A percentile compares a stretch with the other conserved stretches of the same genome.
Conservation (phyloP, 495 filamentous ascomycete species). For the Penicillium subrubescens region DNA sequence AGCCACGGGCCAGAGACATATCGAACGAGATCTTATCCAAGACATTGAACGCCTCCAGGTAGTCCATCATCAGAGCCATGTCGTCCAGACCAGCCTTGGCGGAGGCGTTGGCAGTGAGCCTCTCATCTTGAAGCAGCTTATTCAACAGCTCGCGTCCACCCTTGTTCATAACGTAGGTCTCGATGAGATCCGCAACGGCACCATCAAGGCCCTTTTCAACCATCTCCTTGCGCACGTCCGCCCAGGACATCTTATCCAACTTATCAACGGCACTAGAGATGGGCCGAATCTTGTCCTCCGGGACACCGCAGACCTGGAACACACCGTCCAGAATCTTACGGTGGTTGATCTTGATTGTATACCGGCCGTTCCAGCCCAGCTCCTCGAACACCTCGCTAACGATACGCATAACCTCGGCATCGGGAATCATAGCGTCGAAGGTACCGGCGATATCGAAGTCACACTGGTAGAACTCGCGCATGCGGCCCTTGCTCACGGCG, state of each 20-base stretch:
- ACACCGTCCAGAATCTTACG: slow-evolving; percentile 92
- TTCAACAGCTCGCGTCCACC: slow-evolving; percentile 70
- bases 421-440: slow-evolving; percentile 93
- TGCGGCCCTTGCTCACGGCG: slow-evolving; percentile 83
- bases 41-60: slow-evolving; percentile 75
- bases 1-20: slow-evolving; percentile 77
- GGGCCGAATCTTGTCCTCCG: slow-evolving; percentile 77
- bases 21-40: slow-evolving; percentile 77
- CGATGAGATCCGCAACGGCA: slow-evolving; percentile 81
- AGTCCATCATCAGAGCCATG: slow-evolving; percentile 78
- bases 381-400: slow-evolving; percentile 82
- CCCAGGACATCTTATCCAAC: slow-evolving; percentile 90
- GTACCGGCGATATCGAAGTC: slow-evolving; percentile 94
- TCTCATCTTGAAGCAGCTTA: slow-evolving; percentile 61
- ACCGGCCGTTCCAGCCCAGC: slow-evolving; percentile 70
- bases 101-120: slow-evolving; percentile 64
- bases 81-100: slow-evolving; percentile 80
- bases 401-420: slow-evolving; percentile 89
- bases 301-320: slow-evolving; percentile 89
- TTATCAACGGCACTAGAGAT: slow-evolving; percentile 95
- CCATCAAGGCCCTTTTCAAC: slow-evolving; percentile 79
- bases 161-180: slow-evolving; percentile 73
- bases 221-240: slow-evolving; percentile 90
- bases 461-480: slow-evolving; percentile 98
- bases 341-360: slow-evolving; percentile 94